A percentile compares a stretch with the other conserved stretches of the same genome.
phyloP scores from a whole-genome alignment of 2,329 filamentous ascomycete species.

The Xylariaceae sp. region DNA sequence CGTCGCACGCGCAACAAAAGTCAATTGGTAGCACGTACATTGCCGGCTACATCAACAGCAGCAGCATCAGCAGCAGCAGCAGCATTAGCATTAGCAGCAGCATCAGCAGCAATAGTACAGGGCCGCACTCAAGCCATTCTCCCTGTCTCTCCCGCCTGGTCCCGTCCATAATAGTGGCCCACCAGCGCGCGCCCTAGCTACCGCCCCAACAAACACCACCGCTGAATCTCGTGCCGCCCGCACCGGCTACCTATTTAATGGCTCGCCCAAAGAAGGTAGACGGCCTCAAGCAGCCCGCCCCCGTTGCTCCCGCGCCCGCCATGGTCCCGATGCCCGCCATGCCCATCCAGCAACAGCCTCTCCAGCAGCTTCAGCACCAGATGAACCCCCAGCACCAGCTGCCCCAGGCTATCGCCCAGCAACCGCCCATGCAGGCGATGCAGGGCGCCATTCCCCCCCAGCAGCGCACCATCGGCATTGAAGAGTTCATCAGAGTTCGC shows the following conservation, averaged over 20 bases:
- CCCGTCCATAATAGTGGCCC: slow-evolving; percentile 14
- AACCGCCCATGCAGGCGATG: slow-evolving; percentile 18
- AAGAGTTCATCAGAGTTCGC: slow-evolving; percentile 73
- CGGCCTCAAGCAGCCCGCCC: slow-evolving; percentile 34
- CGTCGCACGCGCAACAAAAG: slow-evolving; percentile 1
- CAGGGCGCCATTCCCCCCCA: slow-evolving; percentile 17
- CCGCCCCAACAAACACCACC: not conserved
- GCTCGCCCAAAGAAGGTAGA: slow-evolving; percentile 38
- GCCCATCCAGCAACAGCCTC: slow-evolving; percentile 24
- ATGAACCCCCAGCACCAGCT: slow-evolving; percentile 21
- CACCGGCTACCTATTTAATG: slow-evolving; percentile 29
- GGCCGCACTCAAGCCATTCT: no score
- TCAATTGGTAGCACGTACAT: not conserved
- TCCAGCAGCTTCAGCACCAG: slow-evolving; percentile 19
- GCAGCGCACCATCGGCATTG: slow-evolving; percentile 52
- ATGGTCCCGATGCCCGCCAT: slow-evolving; percentile 36
- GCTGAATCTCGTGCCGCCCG: not conserved
- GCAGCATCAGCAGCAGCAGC: no score
- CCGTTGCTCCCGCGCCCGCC: slow-evolving; percentile 34
- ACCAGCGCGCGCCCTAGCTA: not conserved
- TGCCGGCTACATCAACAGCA: no score
- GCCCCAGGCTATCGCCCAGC: slow-evolving; percentile 23
- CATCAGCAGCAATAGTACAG: not conserved
- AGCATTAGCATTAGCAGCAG: not conserved
- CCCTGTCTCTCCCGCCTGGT: not conserved